These are phyloP conservation scores for Lodderomyces theae DNA, from an alignment of 1,139 yeast species.

Conservation along the genomic window DNA sequence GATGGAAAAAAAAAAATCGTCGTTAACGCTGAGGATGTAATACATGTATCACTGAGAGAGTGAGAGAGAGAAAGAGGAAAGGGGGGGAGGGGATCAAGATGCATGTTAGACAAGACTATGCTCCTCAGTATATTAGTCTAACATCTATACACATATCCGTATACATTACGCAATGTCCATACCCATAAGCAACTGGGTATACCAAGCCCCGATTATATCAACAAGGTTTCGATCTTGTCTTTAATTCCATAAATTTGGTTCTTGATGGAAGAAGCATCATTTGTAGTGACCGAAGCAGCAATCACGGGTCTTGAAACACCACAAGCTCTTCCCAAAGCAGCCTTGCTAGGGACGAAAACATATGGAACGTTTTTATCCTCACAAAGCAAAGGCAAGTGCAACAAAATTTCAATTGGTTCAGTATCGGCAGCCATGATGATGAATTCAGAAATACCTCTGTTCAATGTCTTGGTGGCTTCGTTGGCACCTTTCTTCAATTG, in stretches of 20 bases:
- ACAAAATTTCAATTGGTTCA: conserved; percentile 97
- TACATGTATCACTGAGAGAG: no score
- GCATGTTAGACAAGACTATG: no score
- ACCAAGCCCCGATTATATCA: conserved; percentile 54
- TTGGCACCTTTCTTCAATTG: conserved; percentile 99
- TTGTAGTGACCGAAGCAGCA: conserved; percentile 97
- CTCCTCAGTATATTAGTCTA: no score
- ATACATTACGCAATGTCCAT: no score
- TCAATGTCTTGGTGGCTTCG: conserved; percentile 98
- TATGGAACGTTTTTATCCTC: conserved; percentile 99
- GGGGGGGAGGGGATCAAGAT: no score
- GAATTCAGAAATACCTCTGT: conserved; percentile 99
- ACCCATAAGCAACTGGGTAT: no score
- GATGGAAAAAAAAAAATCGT: background rate
- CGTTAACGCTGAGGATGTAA: background rate
- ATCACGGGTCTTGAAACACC: conserved; percentile 99
- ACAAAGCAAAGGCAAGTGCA: conserved; percentile 95
- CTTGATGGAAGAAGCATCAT: conserved; percentile 97
- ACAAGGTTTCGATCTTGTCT: conserved; percentile 98
- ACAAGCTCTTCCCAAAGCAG: conserved; percentile 99
- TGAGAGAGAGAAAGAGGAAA: no score
- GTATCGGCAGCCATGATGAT: conserved; percentile 99
- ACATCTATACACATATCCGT: no score
- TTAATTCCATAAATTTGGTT: conserved; percentile 95
- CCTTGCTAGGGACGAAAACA: conserved; percentile 97